Conservation (phyloP, 768 basidiomycete species). For the Cyathus striatus region DNA sequence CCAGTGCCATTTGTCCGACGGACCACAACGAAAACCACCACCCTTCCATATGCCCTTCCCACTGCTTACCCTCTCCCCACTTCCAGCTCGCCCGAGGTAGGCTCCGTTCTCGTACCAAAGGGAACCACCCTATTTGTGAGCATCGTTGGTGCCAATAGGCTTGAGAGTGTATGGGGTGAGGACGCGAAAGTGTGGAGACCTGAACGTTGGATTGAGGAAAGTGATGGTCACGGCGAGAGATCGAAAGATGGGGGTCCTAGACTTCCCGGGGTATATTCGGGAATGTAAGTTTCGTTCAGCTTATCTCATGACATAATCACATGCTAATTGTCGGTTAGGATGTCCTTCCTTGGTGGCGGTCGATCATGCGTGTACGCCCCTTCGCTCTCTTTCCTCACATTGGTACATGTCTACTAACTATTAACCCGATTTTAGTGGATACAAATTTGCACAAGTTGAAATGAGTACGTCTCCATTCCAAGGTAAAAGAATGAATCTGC, state of each 20-base stretch:
- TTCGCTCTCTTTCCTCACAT: not conserved
- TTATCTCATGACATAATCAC: conserved; percentile 1
- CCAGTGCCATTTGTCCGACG: conserved; percentile 42
- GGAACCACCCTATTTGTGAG: conserved; percentile 45
- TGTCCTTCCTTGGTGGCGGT: conserved; percentile 52
- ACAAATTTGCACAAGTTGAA: conserved; percentile 51
- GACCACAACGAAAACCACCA: conserved; percentile 35
- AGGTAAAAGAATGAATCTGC: not conserved
- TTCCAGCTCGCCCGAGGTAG: too few relatives aligned
- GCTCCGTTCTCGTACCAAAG: conserved; percentile 35
- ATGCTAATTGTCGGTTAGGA: conserved; percentile 22
- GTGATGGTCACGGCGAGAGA: conserved; percentile 5
- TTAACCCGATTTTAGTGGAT: conserved; percentile 26
- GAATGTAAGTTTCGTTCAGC: conserved; percentile 32
- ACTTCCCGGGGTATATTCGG: conserved; percentile 45
- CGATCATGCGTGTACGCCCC: conserved; percentile 46
- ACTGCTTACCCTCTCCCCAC: not conserved
- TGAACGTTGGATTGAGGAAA: conserved; percentile 39
- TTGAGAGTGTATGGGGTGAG: conserved; percentile 46
- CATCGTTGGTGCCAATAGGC: conserved; percentile 41
- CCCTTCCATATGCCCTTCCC: conserved; percentile 33
- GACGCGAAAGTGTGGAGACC: conserved; percentile 48
- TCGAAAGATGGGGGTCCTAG: conserved; percentile 13
- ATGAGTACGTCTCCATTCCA: conserved; percentile 36
- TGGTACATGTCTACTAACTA: not conserved